These are phyloP conservation scores for Oryza coarctata DNA, from an alignment of 176 grass and related monocot species.

Conservation along the genomic window DNA sequence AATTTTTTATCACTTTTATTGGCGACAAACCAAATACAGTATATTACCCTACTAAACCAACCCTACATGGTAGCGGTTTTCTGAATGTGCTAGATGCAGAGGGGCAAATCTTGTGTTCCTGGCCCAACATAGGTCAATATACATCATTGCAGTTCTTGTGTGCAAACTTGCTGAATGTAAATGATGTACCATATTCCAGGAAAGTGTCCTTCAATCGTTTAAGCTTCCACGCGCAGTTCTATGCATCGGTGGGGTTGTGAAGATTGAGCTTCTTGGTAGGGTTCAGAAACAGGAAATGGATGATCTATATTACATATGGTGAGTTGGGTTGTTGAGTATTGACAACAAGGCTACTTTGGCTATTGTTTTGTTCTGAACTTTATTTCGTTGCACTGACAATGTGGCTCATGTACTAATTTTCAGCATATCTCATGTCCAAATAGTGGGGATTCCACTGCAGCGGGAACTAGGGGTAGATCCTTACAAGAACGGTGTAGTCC, in stretches of 20 bases:
- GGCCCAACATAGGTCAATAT: not conserved
- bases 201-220: conserved; percentile 69
- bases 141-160: not conserved
- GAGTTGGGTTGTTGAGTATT: conserved; percentile 8
- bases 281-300: conserved; percentile 68
- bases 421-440: conserved; percentile 52
- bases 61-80: not conserved
- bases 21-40: not conserved
- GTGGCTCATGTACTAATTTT: not conserved
- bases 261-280: conserved; percentile 69
- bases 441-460: conserved; percentile 40
- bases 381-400: not conserved
- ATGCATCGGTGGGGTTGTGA: conserved; percentile 80
- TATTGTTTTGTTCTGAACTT: not conserved
- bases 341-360: not conserved
- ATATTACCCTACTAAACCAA: not conserved
- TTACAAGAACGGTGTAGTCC: not conserved
- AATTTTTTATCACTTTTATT: too few relatives aligned
- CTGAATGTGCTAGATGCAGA: not conserved
- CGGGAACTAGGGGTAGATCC: conserved; percentile 21
- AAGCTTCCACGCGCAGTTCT: conserved; percentile 58
- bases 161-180: conserved; percentile 1
- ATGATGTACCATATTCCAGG: conserved; percentile 39
- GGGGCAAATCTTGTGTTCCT: not conserved
- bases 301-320: conserved; percentile 77